Evolutionary conservation across 495 filamentous ascomycete species (phyloP).

Genomic region (Clohesyomyces aquaticus): DNA sequence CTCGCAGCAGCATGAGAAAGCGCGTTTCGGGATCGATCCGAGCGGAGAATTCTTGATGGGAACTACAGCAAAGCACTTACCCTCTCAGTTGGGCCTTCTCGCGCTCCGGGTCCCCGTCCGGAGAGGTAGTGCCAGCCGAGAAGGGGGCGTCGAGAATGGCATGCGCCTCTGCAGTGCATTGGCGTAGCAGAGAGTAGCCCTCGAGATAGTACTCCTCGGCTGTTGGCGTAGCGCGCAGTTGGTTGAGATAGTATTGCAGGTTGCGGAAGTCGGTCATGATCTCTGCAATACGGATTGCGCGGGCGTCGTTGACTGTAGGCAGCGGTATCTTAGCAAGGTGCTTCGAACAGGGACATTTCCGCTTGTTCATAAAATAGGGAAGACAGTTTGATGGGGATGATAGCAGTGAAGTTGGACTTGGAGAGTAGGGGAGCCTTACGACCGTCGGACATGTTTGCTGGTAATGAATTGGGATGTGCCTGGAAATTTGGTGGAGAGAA

Average conservation of each 20-base stretch:
- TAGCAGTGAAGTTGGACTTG: not conserved
- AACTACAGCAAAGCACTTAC: conserved; percentile 52
- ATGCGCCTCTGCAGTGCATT: conserved; percentile 75
- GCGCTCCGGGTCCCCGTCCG: conserved; percentile 65
- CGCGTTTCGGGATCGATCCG: not conserved
- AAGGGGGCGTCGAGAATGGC: conserved; percentile 72
- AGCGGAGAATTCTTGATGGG: not conserved
- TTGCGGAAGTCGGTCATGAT: conserved; percentile 83
- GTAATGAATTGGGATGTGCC: conserved; percentile 26
- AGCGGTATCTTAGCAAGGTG: conserved; percentile 12
- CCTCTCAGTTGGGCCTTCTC: conserved; percentile 75
- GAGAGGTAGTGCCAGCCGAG: conserved; percentile 54
- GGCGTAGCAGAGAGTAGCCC: conserved; percentile 75
- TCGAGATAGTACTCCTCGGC: conserved; percentile 76
- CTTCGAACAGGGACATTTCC: not conserved
- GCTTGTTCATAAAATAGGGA: not conserved
- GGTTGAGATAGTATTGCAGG: conserved; percentile 77
- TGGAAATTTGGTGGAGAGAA: not conserved
- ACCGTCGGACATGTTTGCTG: conserved; percentile 61
- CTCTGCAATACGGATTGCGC: conserved; percentile 79
- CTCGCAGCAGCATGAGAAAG: not conserved
- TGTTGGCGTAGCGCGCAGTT: conserved; percentile 62
- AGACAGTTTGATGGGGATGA: not conserved
- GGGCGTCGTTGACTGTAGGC: conserved; percentile 76
- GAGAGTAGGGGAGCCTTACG: conserved; percentile 52